phyloP scores from a whole-genome alignment of 371 early-diverging fungal genomes.

The Rhizopus delemar region DNA sequence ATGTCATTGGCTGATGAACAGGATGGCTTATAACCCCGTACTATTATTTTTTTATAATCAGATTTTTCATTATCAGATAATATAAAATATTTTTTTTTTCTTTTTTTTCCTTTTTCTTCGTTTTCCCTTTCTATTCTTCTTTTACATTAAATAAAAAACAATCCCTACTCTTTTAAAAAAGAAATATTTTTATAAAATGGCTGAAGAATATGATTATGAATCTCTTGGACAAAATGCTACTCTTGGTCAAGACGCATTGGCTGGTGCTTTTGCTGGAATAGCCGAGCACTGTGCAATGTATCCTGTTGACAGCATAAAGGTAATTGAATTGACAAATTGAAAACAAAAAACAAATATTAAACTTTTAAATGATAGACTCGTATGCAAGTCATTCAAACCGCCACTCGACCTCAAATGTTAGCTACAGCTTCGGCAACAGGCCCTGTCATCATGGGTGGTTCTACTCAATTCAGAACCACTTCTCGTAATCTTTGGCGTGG shows the following conservation, averaged over 20 bases:
- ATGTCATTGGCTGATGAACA: constrained; percentile 14
- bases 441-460: neutral
- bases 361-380: constrained; percentile 66
- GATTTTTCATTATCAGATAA: constrained; percentile 7
- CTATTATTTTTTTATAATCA: constrained; percentile 21
- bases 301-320: constrained; percentile 92
- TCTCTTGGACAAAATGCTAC: constrained; percentile 76
- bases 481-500: constrained; percentile 82
- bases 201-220: constrained; percentile 81
- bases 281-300: constrained; percentile 92
- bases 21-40: constrained; percentile 5
- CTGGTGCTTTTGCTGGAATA: constrained; percentile 94
- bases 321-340: constrained; percentile 24
- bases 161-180: constrained; percentile 17
- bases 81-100: constrained; percentile 5
- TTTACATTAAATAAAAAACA: no score
- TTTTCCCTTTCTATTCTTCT: constrained; percentile 2
- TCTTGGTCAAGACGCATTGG: constrained; percentile 74
- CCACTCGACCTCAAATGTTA: constrained; percentile 14
- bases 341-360: constrained; percentile 1
- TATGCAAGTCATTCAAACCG: constrained; percentile 75
- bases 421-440: constrained; percentile 6
- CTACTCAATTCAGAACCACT: constrained; percentile 8
- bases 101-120: constrained; percentile 13
- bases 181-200: constrained; percentile 17